Evolutionary conservation across 2,329 filamentous ascomycete genomes (phyloP), one percentile per base, ranked within the genome.

Genomic region (Cladophialophora psammophila): DNA sequence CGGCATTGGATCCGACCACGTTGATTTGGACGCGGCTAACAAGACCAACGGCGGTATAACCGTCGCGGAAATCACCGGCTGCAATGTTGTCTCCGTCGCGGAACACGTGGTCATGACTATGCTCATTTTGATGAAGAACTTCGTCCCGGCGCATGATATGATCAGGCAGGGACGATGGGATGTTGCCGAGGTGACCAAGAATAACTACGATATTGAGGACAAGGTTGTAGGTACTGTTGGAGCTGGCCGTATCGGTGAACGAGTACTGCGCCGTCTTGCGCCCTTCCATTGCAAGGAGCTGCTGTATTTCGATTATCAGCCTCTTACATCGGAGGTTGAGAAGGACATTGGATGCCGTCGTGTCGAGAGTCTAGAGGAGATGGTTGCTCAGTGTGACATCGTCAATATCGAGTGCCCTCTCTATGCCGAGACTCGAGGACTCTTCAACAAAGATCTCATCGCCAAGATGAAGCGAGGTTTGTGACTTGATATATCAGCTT

Each of bases 41-140:
- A 94, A 90, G 85, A 97, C 94, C 83, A 99, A 99, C 80, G 94
- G 94, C 77, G 95, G 95, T 79, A 84, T 98, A 83, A 99, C 94
- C 75, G 95, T 99, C 70, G 94, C 93, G 72, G 95, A 99, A 82
- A 95, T 99, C 72, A 99, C 95, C 9, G 95, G 95, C 78, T 96
- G 91, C 84, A 99, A 99, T 81, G 95, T 99, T 75, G 94, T 97
- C 76, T 98, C 95, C 60, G 95, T 99, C 72, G 95, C 95, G 67
- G 95, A 99, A 88, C 95, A 99, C 84, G 95, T 99, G 75, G 83
- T 99, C 84, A 98, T 99, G 95, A 99, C 95, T 80, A 98, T 98
- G 82, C 91, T 99, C 60, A 82, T 90, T 72, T 90, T 99, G 61
- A 90, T 98, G 80, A 94, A 95, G 85, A 99, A 99, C 90, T 99